Percentiles rank a stretch among this genome's conserved stretches.
These are phyloP conservation scores for Diplocarpon rosae DNA, from an alignment of 2,329 filamentous ascomycete genomes.

Conservation along the genomic window DNA sequence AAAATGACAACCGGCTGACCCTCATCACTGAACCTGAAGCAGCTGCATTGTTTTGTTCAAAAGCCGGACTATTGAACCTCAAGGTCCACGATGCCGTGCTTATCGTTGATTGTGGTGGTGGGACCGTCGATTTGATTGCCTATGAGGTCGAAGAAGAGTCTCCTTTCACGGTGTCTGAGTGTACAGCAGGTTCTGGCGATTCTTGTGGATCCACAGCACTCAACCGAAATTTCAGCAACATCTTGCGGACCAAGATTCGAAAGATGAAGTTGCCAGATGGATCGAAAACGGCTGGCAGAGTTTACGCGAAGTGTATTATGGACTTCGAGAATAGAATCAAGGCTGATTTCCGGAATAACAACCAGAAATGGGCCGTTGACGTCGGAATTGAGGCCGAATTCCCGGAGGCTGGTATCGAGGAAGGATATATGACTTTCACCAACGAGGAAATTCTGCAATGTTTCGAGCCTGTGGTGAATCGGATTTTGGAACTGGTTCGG, in stretches of 20 bases:
- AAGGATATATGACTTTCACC: constrained; percentile 99
- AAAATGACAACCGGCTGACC: constrained; percentile 93
- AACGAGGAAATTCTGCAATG: constrained; percentile 99
- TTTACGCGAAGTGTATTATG: constrained; percentile 99
- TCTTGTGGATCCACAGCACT: constrained; percentile 97
- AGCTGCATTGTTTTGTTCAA: constrained; percentile 93
- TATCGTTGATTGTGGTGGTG: constrained; percentile 96
- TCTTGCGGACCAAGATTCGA: constrained; percentile 90
- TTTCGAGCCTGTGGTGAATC: constrained; percentile 96
- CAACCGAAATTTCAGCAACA: constrained; percentile 97
- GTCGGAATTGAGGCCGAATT: constrained; percentile 98
- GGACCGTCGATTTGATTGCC: constrained; percentile 96
- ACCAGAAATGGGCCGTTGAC: constrained; percentile 97
- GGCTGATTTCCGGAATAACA: constrained; percentile 97
- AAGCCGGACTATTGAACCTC: constrained; percentile 88
- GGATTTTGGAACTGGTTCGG: constrained; percentile 87
- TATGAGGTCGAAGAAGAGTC: constrained; percentile 98
- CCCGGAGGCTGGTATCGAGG: constrained; percentile 93
- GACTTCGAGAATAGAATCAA: constrained; percentile 99
- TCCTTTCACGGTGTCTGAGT: constrained; percentile 93
- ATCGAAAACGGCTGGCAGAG: constrained; percentile 92
- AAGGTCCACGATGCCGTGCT: constrained; percentile 98
- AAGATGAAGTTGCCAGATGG: constrained; percentile 99
- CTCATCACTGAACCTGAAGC: constrained; percentile 95
- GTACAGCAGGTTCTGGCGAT: constrained; percentile 92